Evolutionary conservation across 148 eudicot genomes (phyloP).

Genomic region (Vaccinium macrocarpon): DNA sequence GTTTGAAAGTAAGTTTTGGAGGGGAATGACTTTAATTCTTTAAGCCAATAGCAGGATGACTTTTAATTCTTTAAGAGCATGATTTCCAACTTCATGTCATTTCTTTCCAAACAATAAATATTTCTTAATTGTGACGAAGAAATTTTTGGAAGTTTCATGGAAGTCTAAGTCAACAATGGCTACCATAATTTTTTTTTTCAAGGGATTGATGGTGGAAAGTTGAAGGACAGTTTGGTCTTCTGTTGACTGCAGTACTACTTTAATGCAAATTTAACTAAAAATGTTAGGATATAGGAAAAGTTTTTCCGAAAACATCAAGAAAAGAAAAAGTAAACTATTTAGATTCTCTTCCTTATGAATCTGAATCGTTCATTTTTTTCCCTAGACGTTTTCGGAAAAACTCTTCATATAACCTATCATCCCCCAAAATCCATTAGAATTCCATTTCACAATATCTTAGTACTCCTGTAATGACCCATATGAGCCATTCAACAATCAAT

Average conservation of each 20-base stretch:
- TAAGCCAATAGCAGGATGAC: neutral
- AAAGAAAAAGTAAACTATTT: too few relatives aligned
- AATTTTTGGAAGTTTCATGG: constrained; percentile 1
- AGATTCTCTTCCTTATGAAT: too few relatives aligned
- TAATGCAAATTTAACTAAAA: too few relatives aligned
- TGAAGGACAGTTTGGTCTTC: neutral
- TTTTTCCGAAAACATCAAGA: too few relatives aligned
- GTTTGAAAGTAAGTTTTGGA: neutral
- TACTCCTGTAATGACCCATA: too few relatives aligned
- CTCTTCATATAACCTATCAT: too few relatives aligned
- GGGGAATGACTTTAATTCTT: neutral
- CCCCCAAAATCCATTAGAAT: too few relatives aligned
- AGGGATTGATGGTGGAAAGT: constrained; percentile 1
- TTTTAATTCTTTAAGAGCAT: neutral
- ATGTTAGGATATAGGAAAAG: too few relatives aligned
- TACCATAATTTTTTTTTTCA: neutral
- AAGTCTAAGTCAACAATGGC: constrained; percentile 9
- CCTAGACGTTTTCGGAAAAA: too few relatives aligned
- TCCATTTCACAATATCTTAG: too few relatives aligned
- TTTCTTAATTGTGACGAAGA: neutral
- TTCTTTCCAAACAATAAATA: neutral
- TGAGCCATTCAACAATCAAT: too few relatives aligned
- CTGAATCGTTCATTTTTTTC: too few relatives aligned
- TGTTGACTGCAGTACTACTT: constrained; percentile 8
- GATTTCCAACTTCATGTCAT: neutral